phyloP scores from a whole-genome alignment of 768 basidiomycete species.

The Astraeus odoratus region DNA sequence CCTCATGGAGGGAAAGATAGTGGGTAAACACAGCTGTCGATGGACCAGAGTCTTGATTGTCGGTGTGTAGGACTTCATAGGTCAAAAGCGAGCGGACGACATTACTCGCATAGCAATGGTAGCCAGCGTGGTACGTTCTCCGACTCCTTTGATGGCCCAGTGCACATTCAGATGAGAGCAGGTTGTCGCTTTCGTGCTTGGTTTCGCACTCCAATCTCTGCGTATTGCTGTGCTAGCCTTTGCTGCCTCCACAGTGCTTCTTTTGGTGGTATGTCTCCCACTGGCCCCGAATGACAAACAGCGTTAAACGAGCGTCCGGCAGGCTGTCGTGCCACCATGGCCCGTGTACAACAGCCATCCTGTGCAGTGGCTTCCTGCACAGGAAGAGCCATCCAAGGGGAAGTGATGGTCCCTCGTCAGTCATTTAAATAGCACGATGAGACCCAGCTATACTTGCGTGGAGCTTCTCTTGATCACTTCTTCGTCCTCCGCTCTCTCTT shows the following conservation, averaged over 20 bases:
- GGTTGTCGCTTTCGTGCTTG: conserved; percentile 25
- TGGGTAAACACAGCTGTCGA: conserved; percentile 5
- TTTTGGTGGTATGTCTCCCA: conserved; percentile 15
- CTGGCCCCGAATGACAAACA: background rate
- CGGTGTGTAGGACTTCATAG: conserved; percentile 23
- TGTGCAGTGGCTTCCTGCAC: conserved; percentile 22
- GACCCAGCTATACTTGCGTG: too few species aligned
- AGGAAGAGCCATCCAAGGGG: conserved; percentile 18
- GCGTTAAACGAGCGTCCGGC: background rate
- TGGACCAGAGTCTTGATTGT: conserved; percentile 2
- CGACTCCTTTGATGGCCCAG: background rate
- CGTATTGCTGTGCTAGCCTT: conserved; percentile 19
- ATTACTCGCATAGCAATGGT: conserved; percentile 19
- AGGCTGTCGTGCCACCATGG: conserved; percentile 70
- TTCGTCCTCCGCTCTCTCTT: too few species aligned
- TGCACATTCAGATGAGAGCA: conserved; percentile 1
- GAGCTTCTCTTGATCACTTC: too few species aligned
- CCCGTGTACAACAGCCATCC: conserved; percentile 56
- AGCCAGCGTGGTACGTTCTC: conserved; percentile 17
- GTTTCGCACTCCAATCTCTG: conserved; percentile 24
- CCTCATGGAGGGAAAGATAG: conserved; percentile 26
- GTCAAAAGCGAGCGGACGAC: conserved; percentile 21
- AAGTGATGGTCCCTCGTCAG: too few species aligned
- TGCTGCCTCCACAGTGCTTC: conserved; percentile 11
- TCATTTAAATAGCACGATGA: too few species aligned